Percentiles rank a stretch among this genome's conserved stretches.
phyloP scores from a whole-genome alignment of 1,139 yeast species.

The Hemisphaericaspora xylanilytica region DNA sequence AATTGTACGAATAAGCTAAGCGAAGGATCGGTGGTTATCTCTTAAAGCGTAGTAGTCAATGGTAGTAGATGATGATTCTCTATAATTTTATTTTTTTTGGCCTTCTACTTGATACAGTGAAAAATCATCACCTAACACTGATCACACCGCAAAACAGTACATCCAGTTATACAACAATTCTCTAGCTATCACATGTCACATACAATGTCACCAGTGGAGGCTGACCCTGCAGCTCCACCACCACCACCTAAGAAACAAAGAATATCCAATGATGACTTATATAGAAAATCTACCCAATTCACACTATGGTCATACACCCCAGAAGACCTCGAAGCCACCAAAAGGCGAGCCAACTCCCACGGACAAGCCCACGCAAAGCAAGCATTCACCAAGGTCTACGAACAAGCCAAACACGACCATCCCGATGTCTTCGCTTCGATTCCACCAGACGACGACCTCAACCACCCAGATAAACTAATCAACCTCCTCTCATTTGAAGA shows the following conservation, averaged over 20 bases:
- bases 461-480: conserved; percentile 37
- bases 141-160: no score
- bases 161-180: no score
- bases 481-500: conserved; percentile 58
- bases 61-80: no score
- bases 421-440: conserved; percentile 29
- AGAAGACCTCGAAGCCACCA: conserved; percentile 48
- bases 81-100: no score
- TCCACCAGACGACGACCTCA: conserved; percentile 24
- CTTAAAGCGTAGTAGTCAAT: no score
- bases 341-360: conserved; percentile 48
- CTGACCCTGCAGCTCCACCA: no score
- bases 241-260: conserved; percentile 17
- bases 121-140: no score
- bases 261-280: conserved; percentile 74
- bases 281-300: conserved; percentile 82
- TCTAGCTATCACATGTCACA: no score
- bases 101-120: no score
- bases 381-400: conserved; percentile 28
- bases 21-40: no score
- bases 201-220: no score
- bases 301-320: conserved; percentile 78
- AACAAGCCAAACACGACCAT: conserved; percentile 28
- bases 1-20: background rate
- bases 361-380: conserved; percentile 47